A percentile compares a stretch with the other conserved stretches of the same genome.
Conservation (phyloP, 2,329 filamentous ascomycete genomes). For the Pseudogymnoascus sp. region DNA sequence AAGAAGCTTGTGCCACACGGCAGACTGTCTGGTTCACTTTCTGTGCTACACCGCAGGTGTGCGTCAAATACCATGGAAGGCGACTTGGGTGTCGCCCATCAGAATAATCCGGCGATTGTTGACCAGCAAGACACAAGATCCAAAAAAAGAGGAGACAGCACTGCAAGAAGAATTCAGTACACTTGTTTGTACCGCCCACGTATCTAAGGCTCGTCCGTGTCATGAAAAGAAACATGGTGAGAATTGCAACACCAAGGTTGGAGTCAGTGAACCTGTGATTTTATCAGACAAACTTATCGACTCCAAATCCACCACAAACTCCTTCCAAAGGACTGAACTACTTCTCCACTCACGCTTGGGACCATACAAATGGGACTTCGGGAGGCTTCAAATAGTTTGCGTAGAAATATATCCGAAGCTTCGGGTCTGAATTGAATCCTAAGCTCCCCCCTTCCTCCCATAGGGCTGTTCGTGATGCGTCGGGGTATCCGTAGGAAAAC, state of each 20-base stretch:
- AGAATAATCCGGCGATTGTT: neutral
- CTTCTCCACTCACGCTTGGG: conserved; percentile 8
- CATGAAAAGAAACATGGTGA: neutral
- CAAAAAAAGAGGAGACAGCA: neutral
- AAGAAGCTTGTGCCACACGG: neutral
- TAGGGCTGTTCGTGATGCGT: conserved; percentile 3
- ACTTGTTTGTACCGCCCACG: neutral
- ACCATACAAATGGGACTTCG: conserved; percentile 14
- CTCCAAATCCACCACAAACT: neutral
- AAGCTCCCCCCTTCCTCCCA: conserved; percentile 12
- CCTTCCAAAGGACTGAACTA: neutral
- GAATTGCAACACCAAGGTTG: neutral
- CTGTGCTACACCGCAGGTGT: neutral
- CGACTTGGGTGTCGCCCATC: neutral
- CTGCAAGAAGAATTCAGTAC: neutral
- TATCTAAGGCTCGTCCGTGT: neutral
- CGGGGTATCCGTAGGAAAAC: conserved; percentile 9
- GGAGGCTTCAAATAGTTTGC: conserved; percentile 12
- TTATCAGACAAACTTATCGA: neutral
- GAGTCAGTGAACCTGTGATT: neutral
- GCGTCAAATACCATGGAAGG: neutral
- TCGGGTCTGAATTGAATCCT: conserved; percentile 15
- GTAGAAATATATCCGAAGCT: conserved; percentile 13
- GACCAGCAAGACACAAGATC: neutral
- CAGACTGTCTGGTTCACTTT: neutral